Evolutionary conservation across 148 eudicot genomes (phyloP), one percentile per base, ranked within the genome.

Genomic region (Camellia japonica): DNA sequence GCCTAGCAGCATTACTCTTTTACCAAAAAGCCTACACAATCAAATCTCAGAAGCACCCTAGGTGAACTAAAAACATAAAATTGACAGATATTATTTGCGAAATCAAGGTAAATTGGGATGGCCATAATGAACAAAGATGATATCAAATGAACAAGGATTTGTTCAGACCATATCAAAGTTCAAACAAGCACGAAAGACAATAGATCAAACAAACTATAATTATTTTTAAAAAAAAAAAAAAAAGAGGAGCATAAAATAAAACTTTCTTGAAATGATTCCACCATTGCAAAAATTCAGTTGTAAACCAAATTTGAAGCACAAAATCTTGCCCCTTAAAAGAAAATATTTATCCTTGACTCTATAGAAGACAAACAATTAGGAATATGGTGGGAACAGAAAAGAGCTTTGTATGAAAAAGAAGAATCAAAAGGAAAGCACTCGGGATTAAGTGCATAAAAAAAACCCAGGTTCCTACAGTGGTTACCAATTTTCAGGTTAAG

Each of bases 251-350:
- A 30, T 12, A 41, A 64, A 41, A 30, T 11, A 66, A 9, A 15
- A 66, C 1, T 66, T 66, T 63, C 67, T 19, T 63, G 67, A 63
- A 63, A 66, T 66, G 70, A 66, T 4, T 41, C 70, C 70, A 11
- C 15, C 70, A 66, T 30, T 38, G 20, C 46, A 38, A 66, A 11
- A 66, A 41, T 16, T 11, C 20, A 13, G 46, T 19, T 19, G 41
- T 19, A 63, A 63, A 63, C 67, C 62, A 19, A 63, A 3, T 7
- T 63, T 63, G 70, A 66, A 38, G 44, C 70, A 1, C 70, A 66
- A 66, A 30, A 66, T 66, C 44, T 9, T 66, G 70, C 0, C 20
- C 3, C 38, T 6, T 38, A 63, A 63, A 41, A 66, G 1, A 13
- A 41, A 66, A 66, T 19, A 63, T 38, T 4, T 19, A 63, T 63